Conservation (phyloP, 257 asterid genomes). For the Nicotiana noctiflora region DNA sequence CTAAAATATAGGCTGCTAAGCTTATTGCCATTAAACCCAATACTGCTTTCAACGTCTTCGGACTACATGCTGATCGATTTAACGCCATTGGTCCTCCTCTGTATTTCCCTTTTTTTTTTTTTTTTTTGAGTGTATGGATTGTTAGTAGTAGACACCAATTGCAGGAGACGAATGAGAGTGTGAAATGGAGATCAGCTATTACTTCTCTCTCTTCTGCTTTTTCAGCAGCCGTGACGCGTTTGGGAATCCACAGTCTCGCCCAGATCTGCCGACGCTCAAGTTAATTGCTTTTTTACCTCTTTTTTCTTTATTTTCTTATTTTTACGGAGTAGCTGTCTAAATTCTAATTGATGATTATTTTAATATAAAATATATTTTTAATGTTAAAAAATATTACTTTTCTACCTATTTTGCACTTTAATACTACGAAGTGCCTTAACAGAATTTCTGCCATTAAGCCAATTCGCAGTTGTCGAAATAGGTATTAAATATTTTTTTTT, state of each 20-base stretch:
- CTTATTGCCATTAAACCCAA: conserved; percentile 53
- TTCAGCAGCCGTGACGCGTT: not conserved
- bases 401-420: no score
- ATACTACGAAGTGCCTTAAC: no score
- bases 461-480: no score
- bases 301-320: no score
- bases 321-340: no score
- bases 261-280: not conserved
- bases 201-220: not conserved
- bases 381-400: no score
- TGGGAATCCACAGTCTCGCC: not conserved
- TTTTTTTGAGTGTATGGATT: not conserved
- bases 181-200: not conserved
- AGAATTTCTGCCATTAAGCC: no score
- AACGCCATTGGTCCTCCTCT: conserved; percentile 43
- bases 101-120: not conserved
- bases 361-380: no score
- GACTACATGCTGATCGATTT: conserved; percentile 24
- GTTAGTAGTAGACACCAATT: not conserved
- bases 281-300: not conserved
- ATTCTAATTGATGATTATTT: no score
- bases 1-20: conserved; percentile 62
- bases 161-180: not conserved
- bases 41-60: conserved; percentile 48
- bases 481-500: no score